Evolutionary conservation across 2,329 filamentous ascomycete species (phyloP), one percentile per base, ranked within the genome.

Genomic region (Trichophyton benhamiae): DNA sequence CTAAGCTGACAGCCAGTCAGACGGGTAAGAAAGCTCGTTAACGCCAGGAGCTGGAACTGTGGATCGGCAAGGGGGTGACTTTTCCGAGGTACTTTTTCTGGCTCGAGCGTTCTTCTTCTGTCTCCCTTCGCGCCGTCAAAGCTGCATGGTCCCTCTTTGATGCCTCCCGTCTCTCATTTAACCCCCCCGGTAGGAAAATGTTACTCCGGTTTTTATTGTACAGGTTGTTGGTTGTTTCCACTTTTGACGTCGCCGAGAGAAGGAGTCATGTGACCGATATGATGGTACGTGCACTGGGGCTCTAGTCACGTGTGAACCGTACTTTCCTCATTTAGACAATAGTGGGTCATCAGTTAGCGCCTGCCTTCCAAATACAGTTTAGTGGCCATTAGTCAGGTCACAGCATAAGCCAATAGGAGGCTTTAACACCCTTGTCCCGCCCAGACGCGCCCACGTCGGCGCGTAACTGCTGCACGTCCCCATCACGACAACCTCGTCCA

Each of bases 401-500:
- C 3, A 4, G 52, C 60, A 57, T 27, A 7, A 58, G 55, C 62
- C 63, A 63, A 65, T 63, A 48, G 62, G 44, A 30, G 44, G 36
- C 60, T 58, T 61, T 36, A 46, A 36, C 60, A 58, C 60, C 53
- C 22, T 22, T 41, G 52, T 58, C 25, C 49, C 13, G 17, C 20
- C 41, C 57, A 52, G 46, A 63, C 62, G 60, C 62, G 62, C 60
- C 49, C n/a, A 41, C 27, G 49, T 17, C 49, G 49, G 49, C 49
- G 49, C 49, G 49, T 55, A 55, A 55, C 33, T 5, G 6, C 22
- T 25, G 9, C 25, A 13, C 5, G 25, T 8, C n/a, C 49, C 13
- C 49, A 55, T 55, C 49, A 36, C 49, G 30, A 55, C 15, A 22
- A 20, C 17, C 22, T 27, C 48, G 17, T 52, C 46, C 22, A 5